A percentile compares a stretch with the other conserved stretches of the same genome.
These are phyloP conservation scores for Diaporthe amygdali DNA, from an alignment of 2,329 filamentous ascomycete species.

Conservation along the genomic window DNA sequence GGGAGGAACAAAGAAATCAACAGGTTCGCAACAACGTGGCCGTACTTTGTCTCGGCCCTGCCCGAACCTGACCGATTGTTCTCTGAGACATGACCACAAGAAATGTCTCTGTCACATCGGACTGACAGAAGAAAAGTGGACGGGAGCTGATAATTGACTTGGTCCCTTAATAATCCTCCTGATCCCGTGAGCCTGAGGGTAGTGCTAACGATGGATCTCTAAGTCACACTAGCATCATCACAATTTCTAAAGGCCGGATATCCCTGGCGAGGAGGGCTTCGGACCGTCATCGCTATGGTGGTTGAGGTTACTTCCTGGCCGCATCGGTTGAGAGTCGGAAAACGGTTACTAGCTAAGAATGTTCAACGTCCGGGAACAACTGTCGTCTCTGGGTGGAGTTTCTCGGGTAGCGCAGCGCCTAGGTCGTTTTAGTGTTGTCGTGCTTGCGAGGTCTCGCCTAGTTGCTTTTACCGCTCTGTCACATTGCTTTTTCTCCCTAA, in stretches of 20 bases:
- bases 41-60: slow-evolving; percentile 16
- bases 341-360: neutral
- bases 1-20: neutral
- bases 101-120: slow-evolving; percentile 13
- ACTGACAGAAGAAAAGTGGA: neutral
- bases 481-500: slow-evolving; percentile 14
- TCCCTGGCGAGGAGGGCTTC: slow-evolving; percentile 1
- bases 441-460: slow-evolving; percentile 7
- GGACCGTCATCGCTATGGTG: neutral
- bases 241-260: slow-evolving; percentile 6
- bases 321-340: neutral
- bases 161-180: slow-evolving; percentile 7
- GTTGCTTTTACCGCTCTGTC: neutral
- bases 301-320: neutral
- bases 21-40: neutral
- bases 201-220: neutral
- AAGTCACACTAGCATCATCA: slow-evolving; percentile 8
- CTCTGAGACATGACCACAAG: slow-evolving; percentile 20
- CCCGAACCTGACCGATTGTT: slow-evolving; percentile 8
- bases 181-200: neutral
- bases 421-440: slow-evolving; percentile 6
- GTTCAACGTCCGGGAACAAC: slow-evolving; percentile 1
- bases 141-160: slow-evolving; percentile 4
- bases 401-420: slow-evolving; percentile 8
- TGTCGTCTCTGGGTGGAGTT: slow-evolving; percentile 7